phyloP scores from a whole-genome alignment of 306 rosid genomes.

The Sicyos baderoa region DNA sequence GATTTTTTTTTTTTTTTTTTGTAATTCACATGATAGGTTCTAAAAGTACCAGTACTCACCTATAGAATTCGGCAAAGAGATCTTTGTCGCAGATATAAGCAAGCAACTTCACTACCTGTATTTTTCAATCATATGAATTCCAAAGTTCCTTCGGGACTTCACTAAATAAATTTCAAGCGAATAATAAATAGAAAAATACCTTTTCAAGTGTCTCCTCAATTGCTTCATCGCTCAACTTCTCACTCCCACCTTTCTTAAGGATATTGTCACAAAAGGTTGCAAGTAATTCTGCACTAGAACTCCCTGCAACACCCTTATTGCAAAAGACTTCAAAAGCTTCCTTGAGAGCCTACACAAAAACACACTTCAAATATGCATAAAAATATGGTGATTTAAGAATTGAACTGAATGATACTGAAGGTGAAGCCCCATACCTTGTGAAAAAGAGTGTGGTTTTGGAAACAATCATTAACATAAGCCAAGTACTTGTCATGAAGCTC shows the following conservation, averaged over 20 bases:
- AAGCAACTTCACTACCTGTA: slow-evolving; percentile 65
- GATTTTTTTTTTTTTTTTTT: too few species aligned
- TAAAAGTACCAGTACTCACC: slow-evolving; percentile 25
- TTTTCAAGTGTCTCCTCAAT: slow-evolving; percentile 78
- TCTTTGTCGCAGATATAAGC: slow-evolving; percentile 79
- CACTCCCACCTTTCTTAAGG: slow-evolving; percentile 81
- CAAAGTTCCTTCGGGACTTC: background rate
- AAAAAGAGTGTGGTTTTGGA: too few species aligned
- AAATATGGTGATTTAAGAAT: background rate
- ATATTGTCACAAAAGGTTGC: slow-evolving; percentile 70
- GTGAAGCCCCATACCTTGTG: slow-evolving; percentile 62
- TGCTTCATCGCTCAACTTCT: slow-evolving; percentile 69
- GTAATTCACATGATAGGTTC: background rate
- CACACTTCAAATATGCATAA: background rate
- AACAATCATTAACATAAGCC: slow-evolving; percentile 56
- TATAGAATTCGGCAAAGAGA: slow-evolving; percentile 80
- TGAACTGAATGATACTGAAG: background rate
- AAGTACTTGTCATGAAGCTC: slow-evolving; percentile 75
- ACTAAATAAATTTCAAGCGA: background rate
- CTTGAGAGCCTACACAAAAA: slow-evolving; percentile 51
- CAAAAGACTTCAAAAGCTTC: slow-evolving; percentile 80
- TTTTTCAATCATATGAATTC: slow-evolving; percentile 3
- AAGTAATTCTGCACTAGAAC: slow-evolving; percentile 71
- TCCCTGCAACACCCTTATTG: slow-evolving; percentile 61
- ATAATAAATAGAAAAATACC: slow-evolving; percentile 30